Conservation (phyloP, 768 basidiomycete species). For the Boletellus sp. region DNA sequence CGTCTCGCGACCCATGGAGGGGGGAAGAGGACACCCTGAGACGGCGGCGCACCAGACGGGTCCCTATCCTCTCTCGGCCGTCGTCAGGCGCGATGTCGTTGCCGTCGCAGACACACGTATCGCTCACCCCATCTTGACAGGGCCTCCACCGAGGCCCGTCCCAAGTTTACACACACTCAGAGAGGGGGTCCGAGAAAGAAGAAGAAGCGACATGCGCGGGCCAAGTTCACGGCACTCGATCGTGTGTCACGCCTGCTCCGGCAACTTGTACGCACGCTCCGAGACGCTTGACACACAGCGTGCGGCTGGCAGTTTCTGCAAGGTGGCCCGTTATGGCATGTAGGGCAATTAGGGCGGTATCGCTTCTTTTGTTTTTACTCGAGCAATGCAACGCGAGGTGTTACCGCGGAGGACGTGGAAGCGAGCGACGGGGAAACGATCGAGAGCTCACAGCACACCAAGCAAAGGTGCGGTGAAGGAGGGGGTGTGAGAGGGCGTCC, state of each 20-base stretch:
- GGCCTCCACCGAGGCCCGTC: no score
- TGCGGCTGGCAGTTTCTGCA: constrained; percentile 9
- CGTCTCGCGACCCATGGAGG: no score
- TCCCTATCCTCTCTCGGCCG: constrained; percentile 7
- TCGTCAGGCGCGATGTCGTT: constrained; percentile 3
- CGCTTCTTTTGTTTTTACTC: constrained; percentile 12
- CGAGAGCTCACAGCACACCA: no score
- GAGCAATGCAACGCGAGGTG: constrained; percentile 5
- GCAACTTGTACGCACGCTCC: constrained; percentile 12
- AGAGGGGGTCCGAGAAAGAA: neutral
- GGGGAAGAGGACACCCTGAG: no score
- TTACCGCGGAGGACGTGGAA: constrained; percentile 14
- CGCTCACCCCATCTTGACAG: no score
- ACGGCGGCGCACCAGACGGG: no score
- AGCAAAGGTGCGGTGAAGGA: no score
- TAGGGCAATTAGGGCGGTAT: constrained; percentile 25
- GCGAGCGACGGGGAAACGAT: neutral
- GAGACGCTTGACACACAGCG: constrained; percentile 1
- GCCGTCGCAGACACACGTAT: no score
- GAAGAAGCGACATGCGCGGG: constrained; percentile 2
- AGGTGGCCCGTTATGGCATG: constrained; percentile 19
- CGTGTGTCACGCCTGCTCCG: neutral
- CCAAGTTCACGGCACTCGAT: constrained; percentile 16
- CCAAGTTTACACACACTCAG: no score
- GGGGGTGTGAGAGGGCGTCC: neutral